These are phyloP conservation scores for Fusarium sp. DNA, from an alignment of 2,329 filamentous ascomycete genomes.

Conservation along the genomic window DNA sequence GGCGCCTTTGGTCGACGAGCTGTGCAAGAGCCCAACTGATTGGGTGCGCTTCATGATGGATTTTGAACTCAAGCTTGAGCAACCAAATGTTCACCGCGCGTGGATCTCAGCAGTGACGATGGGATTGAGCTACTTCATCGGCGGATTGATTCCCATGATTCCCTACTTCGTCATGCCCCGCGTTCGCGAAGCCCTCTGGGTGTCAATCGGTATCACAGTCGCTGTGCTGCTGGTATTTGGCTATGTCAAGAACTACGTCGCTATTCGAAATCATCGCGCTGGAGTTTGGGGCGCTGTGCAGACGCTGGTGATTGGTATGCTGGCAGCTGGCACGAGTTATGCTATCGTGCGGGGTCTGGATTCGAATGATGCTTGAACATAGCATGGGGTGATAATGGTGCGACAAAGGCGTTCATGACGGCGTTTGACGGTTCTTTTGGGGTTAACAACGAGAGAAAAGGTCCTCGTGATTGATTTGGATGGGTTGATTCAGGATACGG, in stretches of 20 bases:
- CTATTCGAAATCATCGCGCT: conserved; percentile 64
- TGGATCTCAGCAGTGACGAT: conserved; percentile 74
- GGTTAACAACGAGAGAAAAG: not conserved
- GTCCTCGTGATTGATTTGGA: conserved; percentile 12
- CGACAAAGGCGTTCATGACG: conserved; percentile 18
- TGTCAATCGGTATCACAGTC: conserved; percentile 72
- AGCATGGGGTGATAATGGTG: not conserved
- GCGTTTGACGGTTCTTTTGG: conserved; percentile 30
- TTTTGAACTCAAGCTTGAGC: conserved; percentile 65
- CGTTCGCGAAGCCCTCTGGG: conserved; percentile 65
- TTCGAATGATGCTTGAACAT: conserved; percentile 34
- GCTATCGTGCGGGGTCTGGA: conserved; percentile 71
- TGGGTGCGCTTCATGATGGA: conserved; percentile 72
- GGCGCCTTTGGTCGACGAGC: conserved; percentile 62
- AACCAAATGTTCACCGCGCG: conserved; percentile 59
- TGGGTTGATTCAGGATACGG: conserved; percentile 4
- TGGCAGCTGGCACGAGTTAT: conserved; percentile 76
- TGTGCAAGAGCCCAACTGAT: conserved; percentile 62
- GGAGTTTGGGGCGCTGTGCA: conserved; percentile 72
- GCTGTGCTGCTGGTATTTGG: conserved; percentile 73
- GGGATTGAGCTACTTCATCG: conserved; percentile 76
- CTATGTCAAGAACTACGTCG: conserved; percentile 72
- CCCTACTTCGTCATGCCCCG: conserved; percentile 73
- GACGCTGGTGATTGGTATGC: conserved; percentile 73
- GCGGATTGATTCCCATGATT: conserved; percentile 77